Evolutionary conservation across 2,329 filamentous ascomycete genomes (phyloP).

Genomic region (Fusarium chlamydosporum): DNA sequence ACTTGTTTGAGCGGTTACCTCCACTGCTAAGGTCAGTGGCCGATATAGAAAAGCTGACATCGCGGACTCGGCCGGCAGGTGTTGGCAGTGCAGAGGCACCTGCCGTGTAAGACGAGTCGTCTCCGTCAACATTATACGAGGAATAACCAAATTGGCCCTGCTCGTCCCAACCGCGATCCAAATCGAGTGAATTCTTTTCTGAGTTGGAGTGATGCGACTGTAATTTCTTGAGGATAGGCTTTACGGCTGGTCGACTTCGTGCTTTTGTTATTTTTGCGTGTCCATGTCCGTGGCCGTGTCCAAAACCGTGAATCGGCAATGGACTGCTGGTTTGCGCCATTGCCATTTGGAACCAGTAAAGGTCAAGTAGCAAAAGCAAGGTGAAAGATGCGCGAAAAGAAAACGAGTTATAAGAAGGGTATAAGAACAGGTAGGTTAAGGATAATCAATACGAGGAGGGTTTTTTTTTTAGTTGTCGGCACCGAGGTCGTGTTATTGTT

Average conservation of each 20-base stretch:
- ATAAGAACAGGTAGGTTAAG: not conserved
- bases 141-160: constrained; percentile 57
- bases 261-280: constrained; percentile 60
- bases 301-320: constrained; percentile 45
- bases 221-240: constrained; percentile 74
- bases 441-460: constrained; percentile 31
- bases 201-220: constrained; percentile 64
- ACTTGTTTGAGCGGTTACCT: constrained; percentile 57
- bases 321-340: constrained; percentile 49
- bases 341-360: constrained; percentile 30
- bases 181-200: constrained; percentile 73
- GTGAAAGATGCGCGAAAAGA: not conserved
- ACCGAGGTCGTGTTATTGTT: constrained; percentile 35
- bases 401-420: not conserved
- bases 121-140: constrained; percentile 50
- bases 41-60: constrained; percentile 64
- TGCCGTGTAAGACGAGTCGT: constrained; percentile 47
- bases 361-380: constrained; percentile 15
- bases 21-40: constrained; percentile 54
- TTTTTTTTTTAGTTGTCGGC: constrained; percentile 37
- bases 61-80: constrained; percentile 51
- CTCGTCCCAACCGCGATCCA: constrained; percentile 72
- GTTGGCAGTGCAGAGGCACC: constrained; percentile 44
- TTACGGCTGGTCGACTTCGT: constrained; percentile 65
- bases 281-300: constrained; percentile 41